Evolutionary conservation across 1,284 basidiomycete species (phyloP).

Genomic region (Pascua sp.): DNA sequence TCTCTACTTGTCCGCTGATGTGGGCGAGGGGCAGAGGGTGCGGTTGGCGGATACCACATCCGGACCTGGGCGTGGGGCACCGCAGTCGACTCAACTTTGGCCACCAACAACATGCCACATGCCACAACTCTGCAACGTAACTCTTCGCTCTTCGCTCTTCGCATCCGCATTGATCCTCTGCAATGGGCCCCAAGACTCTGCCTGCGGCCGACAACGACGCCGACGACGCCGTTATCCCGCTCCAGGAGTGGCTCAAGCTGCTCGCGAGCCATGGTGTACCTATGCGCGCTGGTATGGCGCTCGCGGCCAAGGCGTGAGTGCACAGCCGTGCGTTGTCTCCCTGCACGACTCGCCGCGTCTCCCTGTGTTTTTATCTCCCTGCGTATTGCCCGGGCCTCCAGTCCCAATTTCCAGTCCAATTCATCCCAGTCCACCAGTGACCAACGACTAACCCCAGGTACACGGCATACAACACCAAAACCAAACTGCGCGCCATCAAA

Average conservation of each 20-base stretch:
- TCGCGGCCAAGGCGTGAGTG: slow-evolving; percentile 73
- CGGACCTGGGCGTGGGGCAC: neutral
- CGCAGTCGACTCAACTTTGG: neutral
- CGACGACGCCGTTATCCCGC: slow-evolving; percentile 51
- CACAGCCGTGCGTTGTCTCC: no score
- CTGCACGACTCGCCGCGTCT: no score
- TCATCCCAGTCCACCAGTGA: no score
- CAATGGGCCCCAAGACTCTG: slow-evolving; percentile 22
- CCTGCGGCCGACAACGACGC: slow-evolving; percentile 7
- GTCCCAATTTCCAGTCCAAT: no score
- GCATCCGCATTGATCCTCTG: neutral
- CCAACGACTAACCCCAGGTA: slow-evolving; percentile 56
- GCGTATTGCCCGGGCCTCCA: no score
- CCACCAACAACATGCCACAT: neutral
- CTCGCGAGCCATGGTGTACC: slow-evolving; percentile 63
- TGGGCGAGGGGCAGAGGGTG: no score
- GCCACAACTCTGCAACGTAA: neutral
- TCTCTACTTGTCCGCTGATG: no score
- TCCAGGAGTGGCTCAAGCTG: slow-evolving; percentile 71
- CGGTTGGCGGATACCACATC: no score
- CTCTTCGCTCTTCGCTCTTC: neutral
- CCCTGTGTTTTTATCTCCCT: neutral
- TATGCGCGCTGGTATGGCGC: slow-evolving; percentile 68
- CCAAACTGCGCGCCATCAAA: slow-evolving; percentile 59
- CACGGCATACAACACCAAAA: slow-evolving; percentile 65